Base-by-base conservation (phyloP, 495 filamentous ascomycete genomes). In the Eremomyces bilateralis region DNA sequence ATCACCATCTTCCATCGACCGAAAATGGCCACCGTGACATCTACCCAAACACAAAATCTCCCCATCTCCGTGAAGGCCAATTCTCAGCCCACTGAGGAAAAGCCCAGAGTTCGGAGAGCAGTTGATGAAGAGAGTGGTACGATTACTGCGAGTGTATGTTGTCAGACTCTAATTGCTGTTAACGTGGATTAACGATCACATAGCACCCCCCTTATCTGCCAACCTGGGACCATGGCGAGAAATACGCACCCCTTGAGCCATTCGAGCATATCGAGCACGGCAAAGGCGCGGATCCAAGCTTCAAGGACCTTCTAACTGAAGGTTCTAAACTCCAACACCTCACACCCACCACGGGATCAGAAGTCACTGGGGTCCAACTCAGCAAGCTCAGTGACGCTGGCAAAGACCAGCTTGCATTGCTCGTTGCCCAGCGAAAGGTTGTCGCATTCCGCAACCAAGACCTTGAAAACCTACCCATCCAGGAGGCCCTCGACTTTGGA, bases 381-480 rank as follows among this genome's bases (percentile, higher is more conserved):
- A 75, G 65, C 60, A 56, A 62, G 29, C 64, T 91, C 15, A 67
- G 53, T 35, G 33, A 59, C 20, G 65, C 64, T 2, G 79, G 72
- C 36, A 84, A 80, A 52, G 76, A 88, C 48, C 72, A 88, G 52
- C 65, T 91, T 3, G 80, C 80, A 2, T 66, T 80, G 2, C 68
- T 78, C 35, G 73, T 80, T 4, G 76, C 79, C 2, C 67, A 82
- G 54, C 63, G 74, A 37, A 82, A 81, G 45, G 77, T 85, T 0
- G 71, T 85, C 15, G 62, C 69, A 2, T 85, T 91, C 63, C 62
- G 73, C 18, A 65, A 73, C 48, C 80, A 88, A 48, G 74, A 83
- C 44, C 70, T 91, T 40, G 72, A 72, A 33, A 64, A 78, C 41
- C 53, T 84, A n/a, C 59, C 73, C 3, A 80, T 85, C 39, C 51